Evolutionary conservation across 768 basidiomycete species (phyloP).

Genomic region (Auriscalpium orientale): DNA sequence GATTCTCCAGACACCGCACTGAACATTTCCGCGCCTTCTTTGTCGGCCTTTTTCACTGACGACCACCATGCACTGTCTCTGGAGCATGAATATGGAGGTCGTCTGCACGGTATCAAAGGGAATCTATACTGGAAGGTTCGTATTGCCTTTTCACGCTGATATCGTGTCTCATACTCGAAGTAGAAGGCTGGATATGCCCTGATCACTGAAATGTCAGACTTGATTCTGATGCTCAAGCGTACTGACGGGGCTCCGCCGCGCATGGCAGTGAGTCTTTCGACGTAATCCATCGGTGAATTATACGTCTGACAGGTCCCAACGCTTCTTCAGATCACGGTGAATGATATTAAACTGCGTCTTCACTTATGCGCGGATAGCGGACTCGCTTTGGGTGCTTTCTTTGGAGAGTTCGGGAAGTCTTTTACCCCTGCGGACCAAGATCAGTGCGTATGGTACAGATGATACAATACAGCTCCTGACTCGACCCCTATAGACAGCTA

Average conservation of each 20-base stretch:
- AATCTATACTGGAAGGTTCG: constrained; percentile 57
- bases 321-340: constrained; percentile 42
- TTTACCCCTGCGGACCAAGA: constrained; percentile 29
- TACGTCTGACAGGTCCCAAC: neutral
- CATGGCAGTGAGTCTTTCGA: constrained; percentile 1
- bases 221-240: constrained; percentile 21
- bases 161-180: neutral
- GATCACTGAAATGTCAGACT: constrained; percentile 48
- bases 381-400: constrained; percentile 48
- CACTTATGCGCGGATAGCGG: constrained; percentile 79
- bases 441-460: constrained; percentile 11
- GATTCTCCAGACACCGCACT: constrained; percentile 51
- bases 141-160: neutral
- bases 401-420: constrained; percentile 39
- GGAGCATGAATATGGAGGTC: too few relatives aligned
- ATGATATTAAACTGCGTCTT: constrained; percentile 44
- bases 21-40: constrained; percentile 36
- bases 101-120: neutral
- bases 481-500: neutral
- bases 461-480: too few relatives aligned
- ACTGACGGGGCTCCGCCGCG: neutral
- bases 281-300: neutral
- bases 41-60: constrained; percentile 50
- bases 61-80: constrained; percentile 27
- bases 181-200: constrained; percentile 66